phyloP scores from a whole-genome alignment of 2,329 filamentous ascomycete species.

The Botrytis cinerea region DNA sequence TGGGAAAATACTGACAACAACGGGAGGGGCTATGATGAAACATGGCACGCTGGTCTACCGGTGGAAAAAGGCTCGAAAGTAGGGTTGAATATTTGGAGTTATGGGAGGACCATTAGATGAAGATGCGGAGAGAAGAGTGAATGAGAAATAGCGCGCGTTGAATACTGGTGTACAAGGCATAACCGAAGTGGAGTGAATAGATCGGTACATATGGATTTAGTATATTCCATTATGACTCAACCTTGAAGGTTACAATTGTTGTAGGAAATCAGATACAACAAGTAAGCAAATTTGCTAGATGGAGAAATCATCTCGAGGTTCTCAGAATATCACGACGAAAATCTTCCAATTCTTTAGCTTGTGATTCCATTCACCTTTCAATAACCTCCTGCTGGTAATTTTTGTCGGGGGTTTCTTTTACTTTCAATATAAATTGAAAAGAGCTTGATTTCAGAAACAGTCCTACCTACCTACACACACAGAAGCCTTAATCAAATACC shows the following conservation, averaged over 20 bases:
- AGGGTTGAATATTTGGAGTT: slow-evolving; percentile 66
- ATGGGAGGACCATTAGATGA: slow-evolving; percentile 42
- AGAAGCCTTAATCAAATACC: background rate
- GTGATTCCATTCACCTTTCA: background rate
- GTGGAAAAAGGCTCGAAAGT: slow-evolving; percentile 58
- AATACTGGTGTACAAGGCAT: background rate
- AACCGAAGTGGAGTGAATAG: background rate
- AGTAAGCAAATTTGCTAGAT: background rate
- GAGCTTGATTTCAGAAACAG: background rate
- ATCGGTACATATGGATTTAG: background rate
- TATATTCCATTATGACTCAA: background rate
- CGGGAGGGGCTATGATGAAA: slow-evolving; percentile 58
- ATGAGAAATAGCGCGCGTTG: background rate
- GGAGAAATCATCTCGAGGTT: background rate
- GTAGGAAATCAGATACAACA: background rate
- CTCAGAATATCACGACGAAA: background rate
- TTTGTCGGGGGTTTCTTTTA: background rate
- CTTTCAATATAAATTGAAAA: background rate
- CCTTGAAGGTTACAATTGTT: background rate
- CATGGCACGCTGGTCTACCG: slow-evolving; percentile 62
- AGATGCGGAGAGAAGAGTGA: background rate
- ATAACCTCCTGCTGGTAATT: background rate
- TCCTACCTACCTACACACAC: background rate
- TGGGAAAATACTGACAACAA: slow-evolving; percentile 61
- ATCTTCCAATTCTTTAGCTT: background rate